These are phyloP conservation scores for Blastobotrys malaysiensis DNA, from an alignment of 1,139 yeast species.

Conservation along the genomic window DNA sequence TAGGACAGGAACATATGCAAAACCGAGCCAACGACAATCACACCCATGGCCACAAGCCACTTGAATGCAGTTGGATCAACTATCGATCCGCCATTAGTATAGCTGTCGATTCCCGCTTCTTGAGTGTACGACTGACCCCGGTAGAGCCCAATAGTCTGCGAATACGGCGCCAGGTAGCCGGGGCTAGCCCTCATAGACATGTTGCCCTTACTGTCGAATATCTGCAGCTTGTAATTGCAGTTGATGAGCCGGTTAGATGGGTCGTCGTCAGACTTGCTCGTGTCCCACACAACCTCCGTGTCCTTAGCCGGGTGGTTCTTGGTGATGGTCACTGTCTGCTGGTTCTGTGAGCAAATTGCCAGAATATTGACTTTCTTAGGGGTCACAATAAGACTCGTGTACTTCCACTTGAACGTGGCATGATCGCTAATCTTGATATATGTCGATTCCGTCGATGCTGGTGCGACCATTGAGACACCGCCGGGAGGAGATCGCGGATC, in stretches of 20 bases:
- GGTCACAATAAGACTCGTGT: slow-evolving; percentile 33
- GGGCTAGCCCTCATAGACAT: slow-evolving; percentile 24
- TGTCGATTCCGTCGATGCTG: slow-evolving; percentile 32
- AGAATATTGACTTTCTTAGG: slow-evolving; percentile 36
- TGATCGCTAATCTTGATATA: slow-evolving; percentile 37
- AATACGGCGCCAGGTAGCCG: slow-evolving; percentile 32
- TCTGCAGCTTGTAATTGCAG: slow-evolving; percentile 34
- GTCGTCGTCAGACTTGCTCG: slow-evolving; percentile 27
- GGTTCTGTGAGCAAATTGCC: slow-evolving; percentile 36
- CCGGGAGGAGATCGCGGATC: slow-evolving; percentile 36
- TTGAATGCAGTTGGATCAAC: slow-evolving; percentile 10
- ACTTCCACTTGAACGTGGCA: slow-evolving; percentile 40
- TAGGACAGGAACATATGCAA: slow-evolving; percentile 12
- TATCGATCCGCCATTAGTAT: slow-evolving; percentile 9
- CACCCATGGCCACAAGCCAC: slow-evolving; percentile 13
- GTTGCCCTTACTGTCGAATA: slow-evolving; percentile 32
- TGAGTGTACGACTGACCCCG: slow-evolving; percentile 35
- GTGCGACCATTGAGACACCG: slow-evolving; percentile 32
- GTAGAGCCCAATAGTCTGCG: slow-evolving; percentile 35
- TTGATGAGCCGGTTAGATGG: slow-evolving; percentile 24
- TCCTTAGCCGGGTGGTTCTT: slow-evolving; percentile 30
- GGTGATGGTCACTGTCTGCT: slow-evolving; percentile 36
- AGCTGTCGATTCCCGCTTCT: slow-evolving; percentile 22
- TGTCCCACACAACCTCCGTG: slow-evolving; percentile 37
- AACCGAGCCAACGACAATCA: slow-evolving; percentile 11